Conservation (phyloP, 768 basidiomycete genomes). For the Pisolithus marmoratus region DNA sequence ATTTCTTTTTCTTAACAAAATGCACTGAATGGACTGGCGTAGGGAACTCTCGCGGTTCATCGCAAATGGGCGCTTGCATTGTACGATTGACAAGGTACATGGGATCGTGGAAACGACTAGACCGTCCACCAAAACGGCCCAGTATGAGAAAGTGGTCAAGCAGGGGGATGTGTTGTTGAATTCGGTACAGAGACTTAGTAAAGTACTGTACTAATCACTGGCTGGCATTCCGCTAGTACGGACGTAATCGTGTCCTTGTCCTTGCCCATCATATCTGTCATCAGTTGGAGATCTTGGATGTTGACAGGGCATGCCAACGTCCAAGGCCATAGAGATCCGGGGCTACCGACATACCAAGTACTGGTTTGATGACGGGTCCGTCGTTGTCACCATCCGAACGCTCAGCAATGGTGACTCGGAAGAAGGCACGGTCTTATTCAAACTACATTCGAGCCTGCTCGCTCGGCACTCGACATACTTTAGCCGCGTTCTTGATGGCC, state of each 20-base stretch:
- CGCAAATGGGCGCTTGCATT: slow-evolving; percentile 76
- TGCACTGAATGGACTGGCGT: too few relatives aligned
- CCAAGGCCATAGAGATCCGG: background rate
- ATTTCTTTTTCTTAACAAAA: too few relatives aligned
- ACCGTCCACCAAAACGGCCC: slow-evolving; percentile 67
- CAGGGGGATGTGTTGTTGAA: slow-evolving; percentile 88
- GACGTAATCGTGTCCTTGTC: too few relatives aligned
- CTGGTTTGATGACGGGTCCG: slow-evolving; percentile 65
- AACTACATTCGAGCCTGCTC: slow-evolving; percentile 50
- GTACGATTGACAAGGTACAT: slow-evolving; percentile 91
- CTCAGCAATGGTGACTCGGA: background rate
- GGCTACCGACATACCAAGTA: slow-evolving; percentile 39
- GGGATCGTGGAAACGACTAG: slow-evolving; percentile 91
- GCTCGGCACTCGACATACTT: slow-evolving; percentile 42
- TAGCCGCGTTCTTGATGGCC: background rate
- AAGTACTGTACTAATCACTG: slow-evolving; percentile 75
- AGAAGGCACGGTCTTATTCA: slow-evolving; percentile 36
- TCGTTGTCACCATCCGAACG: slow-evolving; percentile 40
- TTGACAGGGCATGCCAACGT: background rate
- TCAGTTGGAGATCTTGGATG: background rate
- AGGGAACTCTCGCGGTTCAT: slow-evolving; percentile 94
- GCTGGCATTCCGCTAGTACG: too few relatives aligned
- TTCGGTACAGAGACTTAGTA: slow-evolving; percentile 82
- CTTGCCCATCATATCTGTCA: background rate
- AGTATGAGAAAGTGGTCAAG: slow-evolving; percentile 90